phyloP scores from a whole-genome alignment of 805 yeast species.

The Ogataea nakhonphanomensis region DNA sequence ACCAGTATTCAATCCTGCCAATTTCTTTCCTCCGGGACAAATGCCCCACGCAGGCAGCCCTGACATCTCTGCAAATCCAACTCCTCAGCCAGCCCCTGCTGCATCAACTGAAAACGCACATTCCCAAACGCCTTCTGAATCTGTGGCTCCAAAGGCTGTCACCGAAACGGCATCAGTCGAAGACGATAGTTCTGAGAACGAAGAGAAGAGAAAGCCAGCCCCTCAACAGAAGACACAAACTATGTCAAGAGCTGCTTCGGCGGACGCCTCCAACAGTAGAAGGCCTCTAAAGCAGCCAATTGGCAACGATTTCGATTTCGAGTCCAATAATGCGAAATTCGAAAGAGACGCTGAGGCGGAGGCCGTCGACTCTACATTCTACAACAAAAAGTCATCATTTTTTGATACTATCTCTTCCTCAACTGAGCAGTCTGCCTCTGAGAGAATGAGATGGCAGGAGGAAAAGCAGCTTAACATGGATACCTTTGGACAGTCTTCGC shows the following conservation, averaged over 20 bases:
- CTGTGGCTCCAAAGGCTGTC: too few species aligned
- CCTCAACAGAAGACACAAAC: too few species aligned
- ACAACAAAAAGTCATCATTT: constrained; percentile 81
- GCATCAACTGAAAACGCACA: constrained; percentile 3
- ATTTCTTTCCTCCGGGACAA: constrained; percentile 18
- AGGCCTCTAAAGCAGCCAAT: constrained; percentile 1
- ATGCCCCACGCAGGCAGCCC: constrained; percentile 13
- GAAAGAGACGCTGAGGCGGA: constrained; percentile 42
- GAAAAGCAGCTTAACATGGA: constrained; percentile 73
- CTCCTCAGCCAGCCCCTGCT: constrained; percentile 15
- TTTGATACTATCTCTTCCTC: constrained; percentile 83
- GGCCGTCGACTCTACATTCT: constrained; percentile 39
- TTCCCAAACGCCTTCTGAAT: too few species aligned
- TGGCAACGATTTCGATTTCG: constrained; percentile 71
- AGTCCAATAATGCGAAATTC: constrained; percentile 69
- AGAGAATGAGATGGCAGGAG: constrained; percentile 60
- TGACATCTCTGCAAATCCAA: not conserved
- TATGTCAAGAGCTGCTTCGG: too few species aligned
- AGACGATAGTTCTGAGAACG: not conserved
- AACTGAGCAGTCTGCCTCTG: constrained; percentile 41
- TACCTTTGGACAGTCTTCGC: constrained; percentile 75
- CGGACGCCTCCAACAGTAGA: too few species aligned
- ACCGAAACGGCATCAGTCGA: not conserved
- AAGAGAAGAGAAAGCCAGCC: too few species aligned
- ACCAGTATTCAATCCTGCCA: constrained; percentile 29